Conservation (phyloP, 306 rosid genomes). For the Vigna unguiculata region DNA sequence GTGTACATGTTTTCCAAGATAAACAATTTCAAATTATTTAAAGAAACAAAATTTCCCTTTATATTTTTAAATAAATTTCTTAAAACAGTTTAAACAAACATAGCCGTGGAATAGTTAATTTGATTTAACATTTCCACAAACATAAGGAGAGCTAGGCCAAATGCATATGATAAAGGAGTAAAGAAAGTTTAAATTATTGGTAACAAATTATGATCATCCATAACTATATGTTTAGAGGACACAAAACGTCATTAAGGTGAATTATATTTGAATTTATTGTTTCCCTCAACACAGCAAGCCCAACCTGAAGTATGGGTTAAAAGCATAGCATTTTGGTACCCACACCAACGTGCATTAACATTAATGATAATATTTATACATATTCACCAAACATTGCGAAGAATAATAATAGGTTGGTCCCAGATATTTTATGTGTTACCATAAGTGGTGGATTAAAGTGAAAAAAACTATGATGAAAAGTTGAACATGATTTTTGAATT, state of each 20-base stretch:
- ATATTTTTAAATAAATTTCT: no score
- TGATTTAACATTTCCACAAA: background rate
- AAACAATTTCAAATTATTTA: no score
- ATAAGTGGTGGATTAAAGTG: constrained; percentile 17
- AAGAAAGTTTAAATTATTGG: background rate
- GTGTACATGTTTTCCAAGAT: no score
- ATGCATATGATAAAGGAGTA: no score
- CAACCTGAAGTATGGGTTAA: background rate
- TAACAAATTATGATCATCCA: background rate
- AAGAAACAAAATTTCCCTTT: no score
- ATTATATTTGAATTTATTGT: background rate
- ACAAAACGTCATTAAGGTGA: background rate
- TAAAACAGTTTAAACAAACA: no score
- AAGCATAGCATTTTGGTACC: background rate
- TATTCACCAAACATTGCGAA: background rate
- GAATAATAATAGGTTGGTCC: background rate
- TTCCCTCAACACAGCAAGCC: background rate
- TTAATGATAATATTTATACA: background rate
- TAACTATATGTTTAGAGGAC: background rate
- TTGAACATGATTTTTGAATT: constrained; percentile 34
- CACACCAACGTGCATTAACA: background rate
- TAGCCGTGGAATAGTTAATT: background rate
- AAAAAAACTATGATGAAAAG: constrained; percentile 16
- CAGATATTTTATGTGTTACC: background rate
- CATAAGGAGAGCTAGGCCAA: no score